phyloP scores from a whole-genome alignment of 2,329 filamentous ascomycete genomes.

The Talaromyces sp. region DNA sequence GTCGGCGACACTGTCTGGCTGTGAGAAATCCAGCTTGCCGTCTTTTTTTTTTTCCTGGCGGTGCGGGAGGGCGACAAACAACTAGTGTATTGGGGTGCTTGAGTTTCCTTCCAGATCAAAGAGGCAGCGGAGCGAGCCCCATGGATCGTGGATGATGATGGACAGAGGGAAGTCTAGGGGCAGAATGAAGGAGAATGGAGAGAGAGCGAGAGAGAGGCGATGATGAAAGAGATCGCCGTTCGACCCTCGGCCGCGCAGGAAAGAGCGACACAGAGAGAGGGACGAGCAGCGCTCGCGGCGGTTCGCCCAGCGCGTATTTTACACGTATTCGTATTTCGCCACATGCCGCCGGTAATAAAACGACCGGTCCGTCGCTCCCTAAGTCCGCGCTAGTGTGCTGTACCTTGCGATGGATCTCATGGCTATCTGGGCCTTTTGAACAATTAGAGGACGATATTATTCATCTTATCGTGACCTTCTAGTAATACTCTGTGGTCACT shows the following conservation, averaged over 20 bases:
- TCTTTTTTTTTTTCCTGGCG: slow-evolving; percentile 12
- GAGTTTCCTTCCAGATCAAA: neutral
- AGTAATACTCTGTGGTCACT: neutral
- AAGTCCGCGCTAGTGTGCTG: neutral
- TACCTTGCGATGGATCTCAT: neutral
- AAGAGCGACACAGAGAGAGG: neutral
- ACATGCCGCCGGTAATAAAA: neutral
- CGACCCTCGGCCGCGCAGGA: neutral
- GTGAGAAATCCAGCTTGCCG: slow-evolving; percentile 49
- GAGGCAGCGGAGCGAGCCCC: neutral
- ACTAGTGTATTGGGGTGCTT: neutral
- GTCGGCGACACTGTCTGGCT: slow-evolving; percentile 42
- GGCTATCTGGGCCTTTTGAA: neutral
- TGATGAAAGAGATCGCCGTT: neutral
- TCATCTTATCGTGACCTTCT: neutral
- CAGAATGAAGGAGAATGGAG: neutral
- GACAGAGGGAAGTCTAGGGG: neutral
- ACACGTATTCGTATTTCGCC: neutral
- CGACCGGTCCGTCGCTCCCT: neutral
- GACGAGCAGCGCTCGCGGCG: neutral
- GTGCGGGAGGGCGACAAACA: neutral
- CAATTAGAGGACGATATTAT: neutral
- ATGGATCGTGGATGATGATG: neutral
- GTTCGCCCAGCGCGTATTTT: neutral
- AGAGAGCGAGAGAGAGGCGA: neutral